These are phyloP conservation scores for Elaeis oleifera DNA, from an alignment of 202 grass and related monocot species.

Conservation along the genomic window DNA sequence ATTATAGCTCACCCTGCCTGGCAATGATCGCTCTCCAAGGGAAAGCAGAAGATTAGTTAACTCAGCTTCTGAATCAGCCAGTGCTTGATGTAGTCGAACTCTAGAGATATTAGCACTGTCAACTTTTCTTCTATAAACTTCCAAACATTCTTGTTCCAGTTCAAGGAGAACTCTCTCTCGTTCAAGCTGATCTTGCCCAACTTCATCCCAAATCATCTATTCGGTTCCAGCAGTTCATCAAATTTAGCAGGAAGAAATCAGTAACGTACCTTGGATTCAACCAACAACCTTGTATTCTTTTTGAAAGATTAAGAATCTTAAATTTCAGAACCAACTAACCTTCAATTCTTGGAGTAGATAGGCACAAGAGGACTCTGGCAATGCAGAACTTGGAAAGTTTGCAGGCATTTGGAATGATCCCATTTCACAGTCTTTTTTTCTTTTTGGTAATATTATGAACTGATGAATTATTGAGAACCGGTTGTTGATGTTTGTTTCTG, in stretches of 20 bases:
- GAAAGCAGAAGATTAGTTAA: conserved; percentile 90
- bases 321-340: conserved; percentile 31
- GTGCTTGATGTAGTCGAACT: conserved; percentile 81
- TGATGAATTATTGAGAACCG: conserved; percentile 12
- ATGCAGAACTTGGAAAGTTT: conserved; percentile 24
- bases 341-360: conserved; percentile 94
- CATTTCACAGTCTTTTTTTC: conserved; percentile 31
- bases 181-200: conserved; percentile 63
- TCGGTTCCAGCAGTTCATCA: conserved; percentile 12
- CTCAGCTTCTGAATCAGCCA: conserved; percentile 89
- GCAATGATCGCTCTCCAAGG: conserved; percentile 85
- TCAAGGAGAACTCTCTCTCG: conserved; percentile 75
- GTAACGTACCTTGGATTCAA: no score
- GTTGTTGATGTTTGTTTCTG: conserved; percentile 12
- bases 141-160: conserved; percentile 73
- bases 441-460: conserved; percentile 2
- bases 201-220: conserved; percentile 99
- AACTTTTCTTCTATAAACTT: conserved; percentile 88
- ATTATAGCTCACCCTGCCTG: conserved; percentile 42
- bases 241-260: conserved; percentile 4
- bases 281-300: no score
- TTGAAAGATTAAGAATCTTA: no score
- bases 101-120: conserved; percentile 69
- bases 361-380: conserved; percentile 69
- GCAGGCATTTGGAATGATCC: conserved; percentile 53